Base-by-base conservation (phyloP, 768 basidiomycete genomes). In the Sarcodon aspratus region DNA sequence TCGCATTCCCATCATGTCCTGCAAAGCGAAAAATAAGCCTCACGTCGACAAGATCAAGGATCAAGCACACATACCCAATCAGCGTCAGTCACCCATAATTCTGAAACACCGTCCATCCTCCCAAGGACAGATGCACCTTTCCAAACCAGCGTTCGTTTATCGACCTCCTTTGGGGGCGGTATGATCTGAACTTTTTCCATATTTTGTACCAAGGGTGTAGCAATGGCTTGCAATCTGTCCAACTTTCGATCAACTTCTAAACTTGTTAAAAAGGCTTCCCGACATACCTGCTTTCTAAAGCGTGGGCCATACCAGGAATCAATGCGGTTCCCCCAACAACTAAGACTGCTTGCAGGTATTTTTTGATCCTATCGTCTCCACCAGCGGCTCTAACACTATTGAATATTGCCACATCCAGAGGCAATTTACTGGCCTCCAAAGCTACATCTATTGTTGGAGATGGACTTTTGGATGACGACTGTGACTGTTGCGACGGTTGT, bases 141-240 rank as follows among this genome's bases (percentile, higher is more conserved):
- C 96, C 96, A 99, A 12, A 81, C 82, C 33, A 98, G 75, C 35
- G 91, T 81, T 21, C 80, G 76, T 6, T 90, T 91, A 64, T 98
- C 93, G 40, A 97, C 65, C 52, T 92, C 90, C 61, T 93, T 86
- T 1, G 94, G 93, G 2, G 92, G 85, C n/a, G 92, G 89, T 43
- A 98, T 86, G 50, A 96, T 88, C 54, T 85, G 80, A 7, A 95
- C 85, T 57, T 85, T 87, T 59, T 87, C 84, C 80, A 93, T 89
- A 59, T 81, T 82, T 12, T 77, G 75, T 12, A 89, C 82, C 37
- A 94, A 64, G 6, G 88, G 85, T 8, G 84, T 87, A 9, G 86
- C 85, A 48, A 91, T 90, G 0, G 85, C 89, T 59, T 89, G 85
- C 40, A 90, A 58, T 57, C 86, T 85, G 47, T 33, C 15, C n/a